phyloP scores from a whole-genome alignment of 208 protist genomes.

The Herpetomonas tarakana region DNA sequence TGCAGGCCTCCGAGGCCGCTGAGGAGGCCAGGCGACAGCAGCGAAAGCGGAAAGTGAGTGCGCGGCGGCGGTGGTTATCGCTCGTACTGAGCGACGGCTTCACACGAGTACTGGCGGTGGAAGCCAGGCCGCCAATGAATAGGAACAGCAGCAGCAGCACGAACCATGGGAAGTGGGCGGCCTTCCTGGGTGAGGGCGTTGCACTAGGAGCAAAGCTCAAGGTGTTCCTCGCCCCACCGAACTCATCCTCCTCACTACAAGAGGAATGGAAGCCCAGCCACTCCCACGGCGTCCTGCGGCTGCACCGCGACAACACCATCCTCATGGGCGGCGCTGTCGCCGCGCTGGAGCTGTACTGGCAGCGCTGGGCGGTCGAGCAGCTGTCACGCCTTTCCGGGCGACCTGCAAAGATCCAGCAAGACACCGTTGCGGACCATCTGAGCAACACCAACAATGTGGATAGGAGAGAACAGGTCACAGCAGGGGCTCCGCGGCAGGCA shows the following conservation, averaged over 20 bases:
- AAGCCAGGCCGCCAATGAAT: constrained; percentile 19
- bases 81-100: constrained; percentile 69
- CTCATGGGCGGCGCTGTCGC: constrained; percentile 51
- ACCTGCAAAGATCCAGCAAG: constrained; percentile 16
- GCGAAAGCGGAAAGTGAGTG: constrained; percentile 12
- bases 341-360: constrained; percentile 47
- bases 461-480: too few species aligned
- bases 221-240: constrained; percentile 8
- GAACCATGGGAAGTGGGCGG: too few species aligned
- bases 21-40: constrained; percentile 23
- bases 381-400: constrained; percentile 41
- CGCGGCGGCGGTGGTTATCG: constrained; percentile 39
- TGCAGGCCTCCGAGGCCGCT: constrained; percentile 29
- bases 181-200: constrained; percentile 36
- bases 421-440: not conserved
- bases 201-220: constrained; percentile 54
- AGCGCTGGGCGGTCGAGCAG: constrained; percentile 23
- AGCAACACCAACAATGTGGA: constrained; percentile 7
- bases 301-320: constrained; percentile 37
- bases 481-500: too few species aligned
- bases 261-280: constrained; percentile 9
- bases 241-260: not conserved
- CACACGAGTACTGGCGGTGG: constrained; percentile 54
- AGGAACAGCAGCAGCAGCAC: not conserved
- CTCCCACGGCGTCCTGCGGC: constrained; percentile 38